These are phyloP conservation scores for Penicillium polonicum DNA, from an alignment of 2,329 filamentous ascomycete genomes.

Conservation along the genomic window DNA sequence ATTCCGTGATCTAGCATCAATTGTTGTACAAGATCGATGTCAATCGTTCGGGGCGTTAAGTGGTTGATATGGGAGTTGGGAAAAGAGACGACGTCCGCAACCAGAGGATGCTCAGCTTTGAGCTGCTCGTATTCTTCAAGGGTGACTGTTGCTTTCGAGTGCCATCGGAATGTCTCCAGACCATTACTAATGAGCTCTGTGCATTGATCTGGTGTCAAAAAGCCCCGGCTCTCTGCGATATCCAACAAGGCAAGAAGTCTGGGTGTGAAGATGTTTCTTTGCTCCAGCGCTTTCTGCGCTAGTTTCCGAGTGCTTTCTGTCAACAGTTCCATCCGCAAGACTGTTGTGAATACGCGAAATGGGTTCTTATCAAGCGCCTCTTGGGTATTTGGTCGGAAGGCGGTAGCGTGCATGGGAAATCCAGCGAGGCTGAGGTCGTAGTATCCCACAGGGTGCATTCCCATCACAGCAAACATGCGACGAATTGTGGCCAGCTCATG, in stretches of 20 bases:
- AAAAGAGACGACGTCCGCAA: conserved; percentile 50
- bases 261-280: conserved; percentile 46
- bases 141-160: conserved; percentile 42
- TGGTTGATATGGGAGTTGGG: conserved; percentile 54
- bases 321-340: conserved; percentile 47
- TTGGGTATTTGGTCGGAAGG: conserved; percentile 45
- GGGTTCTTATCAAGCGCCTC: conserved; percentile 44
- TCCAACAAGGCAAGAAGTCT: conserved; percentile 41
- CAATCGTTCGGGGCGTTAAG: conserved; percentile 52
- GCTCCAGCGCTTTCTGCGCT: conserved; percentile 35
- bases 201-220: conserved; percentile 32
- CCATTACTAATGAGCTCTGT: conserved; percentile 45
- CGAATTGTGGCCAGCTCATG: background rate
- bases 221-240: conserved; percentile 31
- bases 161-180: conserved; percentile 52
- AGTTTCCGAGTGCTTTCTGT: conserved; percentile 32
- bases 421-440: background rate
- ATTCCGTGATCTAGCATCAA: conserved; percentile 46
- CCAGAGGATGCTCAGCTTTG: conserved; percentile 46
- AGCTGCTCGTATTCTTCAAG: conserved; percentile 46
- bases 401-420: background rate
- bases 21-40: conserved; percentile 49
- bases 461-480: background rate
- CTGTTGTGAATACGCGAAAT: conserved; percentile 47
- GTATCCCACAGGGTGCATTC: background rate